Evolutionary conservation across 2,329 filamentous ascomycete species (phyloP), one percentile per base, ranked within the genome.

Genomic region (Diaporthe velutina): DNA sequence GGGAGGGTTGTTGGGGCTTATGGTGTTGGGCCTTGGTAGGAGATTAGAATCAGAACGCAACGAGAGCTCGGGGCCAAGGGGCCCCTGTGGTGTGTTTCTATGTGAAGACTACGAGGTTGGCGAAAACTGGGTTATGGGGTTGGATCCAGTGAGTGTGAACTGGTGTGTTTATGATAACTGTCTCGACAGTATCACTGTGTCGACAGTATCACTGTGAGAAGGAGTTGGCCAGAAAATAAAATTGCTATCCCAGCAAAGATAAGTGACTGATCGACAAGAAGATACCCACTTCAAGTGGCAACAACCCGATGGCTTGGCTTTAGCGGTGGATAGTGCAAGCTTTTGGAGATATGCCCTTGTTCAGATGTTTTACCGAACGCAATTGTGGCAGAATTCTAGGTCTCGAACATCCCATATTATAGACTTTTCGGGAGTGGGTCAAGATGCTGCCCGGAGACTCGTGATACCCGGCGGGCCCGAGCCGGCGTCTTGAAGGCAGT

Each of bases 11-110:
- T 71, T 13, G 66, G 66, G 22, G 40, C 33, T 58, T 64, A 50
- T 64, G 70, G 55, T 28, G 28, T 71, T 33, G 54, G 38, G 30
- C 54, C 55, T 64, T 71, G 70, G 70, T 71, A 70, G 40, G 6
- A 0, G 19, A 61, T 42, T 3, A 28, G 10, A 28, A 9, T 30
- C 2, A 30, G 1, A 28, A 8, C 6, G 17, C 30, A 28, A 9
- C 19, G 4, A 15, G 12, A 8, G 25, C 17, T 28, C 25, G 6
- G n/a, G 12, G 25, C n/a, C 4, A 15, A 17, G 25, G 1, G 5
- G 12, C 8, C 22, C 9, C 17, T 54, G n/a, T 2, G 50, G 8
- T 30, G 15, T 30, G 25, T 9, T 13, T 19, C 13, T 17, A 25
- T 30, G 13, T 3, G 48, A 28, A n/a, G 48, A 13, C 10, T 28